Evolutionary conservation across 768 basidiomycete genomes (phyloP).

Genomic region (Holtermanniella nyarrowii): DNA sequence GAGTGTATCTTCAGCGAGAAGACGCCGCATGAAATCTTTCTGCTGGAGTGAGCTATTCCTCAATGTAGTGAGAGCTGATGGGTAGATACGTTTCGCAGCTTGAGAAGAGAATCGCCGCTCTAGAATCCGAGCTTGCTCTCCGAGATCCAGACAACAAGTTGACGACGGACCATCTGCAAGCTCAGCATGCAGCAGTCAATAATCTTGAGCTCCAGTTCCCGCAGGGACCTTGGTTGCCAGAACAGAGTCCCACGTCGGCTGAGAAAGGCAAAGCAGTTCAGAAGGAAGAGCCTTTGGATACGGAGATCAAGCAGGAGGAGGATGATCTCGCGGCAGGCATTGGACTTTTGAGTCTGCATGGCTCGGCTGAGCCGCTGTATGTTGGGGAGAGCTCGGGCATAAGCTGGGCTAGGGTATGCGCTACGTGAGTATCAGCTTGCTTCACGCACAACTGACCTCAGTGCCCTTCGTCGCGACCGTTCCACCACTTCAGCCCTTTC

Average conservation of each 20-base stretch:
- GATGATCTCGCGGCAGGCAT: slow-evolving; percentile 23
- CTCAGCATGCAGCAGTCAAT: slow-evolving; percentile 21
- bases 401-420: slow-evolving; percentile 29
- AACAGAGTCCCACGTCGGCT: background rate
- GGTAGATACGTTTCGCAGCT: slow-evolving; percentile 26
- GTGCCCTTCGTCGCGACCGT: slow-evolving; percentile 19
- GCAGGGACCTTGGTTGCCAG: slow-evolving; percentile 1
- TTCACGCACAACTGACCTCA: background rate
- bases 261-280: background rate
- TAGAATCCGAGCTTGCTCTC: slow-evolving; percentile 21
- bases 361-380: slow-evolving; percentile 22
- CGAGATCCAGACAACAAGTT: slow-evolving; percentile 8
- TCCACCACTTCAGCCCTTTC: slow-evolving; percentile 10
- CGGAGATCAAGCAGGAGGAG: slow-evolving; percentile 7
- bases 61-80: background rate
- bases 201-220: slow-evolving; percentile 19
- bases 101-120: slow-evolving; percentile 16
- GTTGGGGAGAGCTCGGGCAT: slow-evolving; percentile 26
- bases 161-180: slow-evolving; percentile 13
- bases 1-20: slow-evolving; percentile 25
- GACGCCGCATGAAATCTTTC: slow-evolving; percentile 27
- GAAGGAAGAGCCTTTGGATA: slow-evolving; percentile 2
- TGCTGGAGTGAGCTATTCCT: slow-evolving; percentile 17
- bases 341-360: slow-evolving; percentile 19
- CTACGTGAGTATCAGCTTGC: slow-evolving; percentile 14